A percentile compares a stretch with the other conserved stretches of the same genome.
Evolutionary conservation across 2,329 filamentous ascomycete species (phyloP).

Genomic region (Cercospora brassicicola): DNA sequence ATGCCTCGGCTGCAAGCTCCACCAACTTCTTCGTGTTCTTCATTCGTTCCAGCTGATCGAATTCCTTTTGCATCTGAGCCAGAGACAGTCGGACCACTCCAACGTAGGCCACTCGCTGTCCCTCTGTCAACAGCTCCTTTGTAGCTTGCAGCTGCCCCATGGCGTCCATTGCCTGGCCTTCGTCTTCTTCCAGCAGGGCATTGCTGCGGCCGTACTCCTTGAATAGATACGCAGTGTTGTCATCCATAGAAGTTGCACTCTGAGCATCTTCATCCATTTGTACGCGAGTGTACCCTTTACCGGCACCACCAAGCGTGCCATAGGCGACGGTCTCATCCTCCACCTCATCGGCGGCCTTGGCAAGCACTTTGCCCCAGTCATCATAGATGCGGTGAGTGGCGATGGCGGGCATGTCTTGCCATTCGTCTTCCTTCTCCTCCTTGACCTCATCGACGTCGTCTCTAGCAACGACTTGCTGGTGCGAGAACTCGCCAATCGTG

Average conservation of each 20-base stretch:
- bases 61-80: constrained; percentile 70
- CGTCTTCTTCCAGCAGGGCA: constrained; percentile 62
- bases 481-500: constrained; percentile 78
- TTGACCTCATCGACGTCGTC: constrained; percentile 43
- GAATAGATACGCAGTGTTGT: constrained; percentile 95
- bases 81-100: constrained; percentile 82
- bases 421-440: constrained; percentile 64
- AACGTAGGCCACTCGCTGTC: constrained; percentile 93
- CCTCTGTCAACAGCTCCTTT: constrained; percentile 91
- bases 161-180: constrained; percentile 76
- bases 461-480: constrained; percentile 70
- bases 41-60: constrained; percentile 62
- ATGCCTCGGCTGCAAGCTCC: constrained; percentile 68
- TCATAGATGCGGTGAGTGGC: constrained; percentile 95
- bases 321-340: constrained; percentile 72
- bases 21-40: constrained; percentile 72
- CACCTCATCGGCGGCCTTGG: constrained; percentile 70
- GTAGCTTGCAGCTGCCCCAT: constrained; percentile 91
- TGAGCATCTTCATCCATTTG: constrained; percentile 91
- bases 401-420: constrained; percentile 93
- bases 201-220: constrained; percentile 66
- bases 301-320: constrained; percentile 77
- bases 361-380: constrained; percentile 84
- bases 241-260: constrained; percentile 93
- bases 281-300: constrained; percentile 94